Evolutionary conservation across 768 basidiomycete genomes (phyloP).

Genomic region (Leccinum truebloodii): DNA sequence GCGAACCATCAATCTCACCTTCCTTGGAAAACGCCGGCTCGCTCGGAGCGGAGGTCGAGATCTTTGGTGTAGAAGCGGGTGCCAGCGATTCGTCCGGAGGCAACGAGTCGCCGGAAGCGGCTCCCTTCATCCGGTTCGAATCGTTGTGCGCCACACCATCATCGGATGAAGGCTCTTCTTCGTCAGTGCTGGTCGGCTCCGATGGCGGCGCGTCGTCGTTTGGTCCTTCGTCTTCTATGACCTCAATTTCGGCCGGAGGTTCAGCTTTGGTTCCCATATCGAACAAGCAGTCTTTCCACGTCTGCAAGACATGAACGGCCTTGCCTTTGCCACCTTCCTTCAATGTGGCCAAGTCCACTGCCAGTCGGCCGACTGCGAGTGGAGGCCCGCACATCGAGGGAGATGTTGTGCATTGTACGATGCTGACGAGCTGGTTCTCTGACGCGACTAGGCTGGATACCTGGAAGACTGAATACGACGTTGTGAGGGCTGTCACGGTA

Average conservation of each 20-base stretch:
- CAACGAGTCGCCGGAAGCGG: slow-evolving; percentile 3
- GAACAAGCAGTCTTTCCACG: slow-evolving; percentile 79
- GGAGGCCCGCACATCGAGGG: slow-evolving; percentile 42
- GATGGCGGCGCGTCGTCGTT: slow-evolving; percentile 14
- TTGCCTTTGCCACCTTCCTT: slow-evolving; percentile 64
- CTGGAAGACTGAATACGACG: slow-evolving; percentile 52
- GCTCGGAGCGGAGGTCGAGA: slow-evolving; percentile 10
- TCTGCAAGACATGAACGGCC: slow-evolving; percentile 70
- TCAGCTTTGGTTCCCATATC: slow-evolving; percentile 66
- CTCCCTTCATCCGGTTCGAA: slow-evolving; percentile 28
- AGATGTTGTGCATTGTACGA: slow-evolving; percentile 50
- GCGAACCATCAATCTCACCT: slow-evolving; percentile 19
- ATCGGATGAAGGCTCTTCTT: slow-evolving; percentile 11
- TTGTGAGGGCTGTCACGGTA: too few species aligned
- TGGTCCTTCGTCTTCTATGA: slow-evolving; percentile 17
- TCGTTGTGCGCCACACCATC: slow-evolving; percentile 3
- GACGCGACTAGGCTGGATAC: slow-evolving; percentile 41
- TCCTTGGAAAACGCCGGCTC: slow-evolving; percentile 27
- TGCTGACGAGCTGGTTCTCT: slow-evolving; percentile 58
- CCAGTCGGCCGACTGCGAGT: slow-evolving; percentile 77
- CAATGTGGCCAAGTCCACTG: slow-evolving; percentile 43
- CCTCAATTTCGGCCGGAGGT: slow-evolving; percentile 46
- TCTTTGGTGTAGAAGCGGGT: slow-evolving; percentile 6
- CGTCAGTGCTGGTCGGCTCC: slow-evolving; percentile 7
- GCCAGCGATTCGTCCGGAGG: slow-evolving; percentile 13